Evolutionary conservation across 2,329 filamentous ascomycete species (phyloP).

Genomic region (Exophiala phaeomuriformis): DNA sequence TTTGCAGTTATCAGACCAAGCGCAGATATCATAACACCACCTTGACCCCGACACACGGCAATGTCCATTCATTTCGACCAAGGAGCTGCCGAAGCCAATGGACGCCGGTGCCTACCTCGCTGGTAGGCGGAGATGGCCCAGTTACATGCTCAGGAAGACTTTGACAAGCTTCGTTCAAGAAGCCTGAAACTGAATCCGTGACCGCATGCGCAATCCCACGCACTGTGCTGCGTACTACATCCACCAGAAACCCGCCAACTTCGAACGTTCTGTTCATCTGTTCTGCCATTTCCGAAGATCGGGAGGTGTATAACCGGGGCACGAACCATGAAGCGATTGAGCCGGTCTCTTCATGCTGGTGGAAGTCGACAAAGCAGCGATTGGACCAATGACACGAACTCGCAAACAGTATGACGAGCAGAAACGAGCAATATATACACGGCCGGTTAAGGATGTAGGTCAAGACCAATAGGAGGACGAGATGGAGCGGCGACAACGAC

Average conservation of each 20-base stretch:
- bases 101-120: slow-evolving; percentile 65
- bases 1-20: not conserved
- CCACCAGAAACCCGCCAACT: slow-evolving; percentile 35
- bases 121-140: slow-evolving; percentile 31
- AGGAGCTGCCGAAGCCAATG: slow-evolving; percentile 80
- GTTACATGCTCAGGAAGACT: slow-evolving; percentile 36
- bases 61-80: slow-evolving; percentile 77
- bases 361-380: slow-evolving; percentile 87
- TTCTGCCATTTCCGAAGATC: not conserved
- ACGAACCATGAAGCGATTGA: slow-evolving; percentile 64
- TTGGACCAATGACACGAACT: slow-evolving; percentile 87
- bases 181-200: slow-evolving; percentile 22
- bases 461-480: slow-evolving; percentile 81
- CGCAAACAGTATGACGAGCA: slow-evolving; percentile 88
- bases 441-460: slow-evolving; percentile 95
- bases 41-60: slow-evolving; percentile 85
- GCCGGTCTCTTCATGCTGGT: slow-evolving; percentile 24
- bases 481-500: slow-evolving; percentile 63
- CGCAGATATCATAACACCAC: slow-evolving; percentile 15
- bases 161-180: slow-evolving; percentile 50
- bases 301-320: slow-evolving; percentile 51
- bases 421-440: slow-evolving; percentile 94
- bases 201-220: slow-evolving; percentile 60
- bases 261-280: slow-evolving; percentile 28
- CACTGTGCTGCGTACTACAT: slow-evolving; percentile 61